Percentiles rank a stretch among this genome's conserved stretches.
phyloP scores from a whole-genome alignment of 2,329 filamentous ascomycete genomes.

The Arthrobotrys iridis region DNA sequence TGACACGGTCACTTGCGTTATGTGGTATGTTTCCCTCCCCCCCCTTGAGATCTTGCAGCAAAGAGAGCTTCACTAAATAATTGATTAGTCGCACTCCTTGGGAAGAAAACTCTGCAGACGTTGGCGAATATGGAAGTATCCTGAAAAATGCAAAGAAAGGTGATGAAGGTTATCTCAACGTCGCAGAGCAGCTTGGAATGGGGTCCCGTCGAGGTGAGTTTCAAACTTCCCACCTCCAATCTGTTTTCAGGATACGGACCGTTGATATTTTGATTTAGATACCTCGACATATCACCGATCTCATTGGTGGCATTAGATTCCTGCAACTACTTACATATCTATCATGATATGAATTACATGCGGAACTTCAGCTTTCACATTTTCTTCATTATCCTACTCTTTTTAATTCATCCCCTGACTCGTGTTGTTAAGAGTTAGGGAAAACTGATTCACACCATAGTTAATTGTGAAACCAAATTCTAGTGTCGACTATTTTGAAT shows the following conservation, averaged over 20 bases:
- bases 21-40: slow-evolving; percentile 53
- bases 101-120: slow-evolving; percentile 6
- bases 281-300: slow-evolving; percentile 26
- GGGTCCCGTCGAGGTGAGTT: slow-evolving; percentile 15
- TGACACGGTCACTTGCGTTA: slow-evolving; percentile 57
- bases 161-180: slow-evolving; percentile 41
- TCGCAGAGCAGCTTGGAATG: slow-evolving; percentile 42
- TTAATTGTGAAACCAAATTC: too few species aligned
- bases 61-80: not conserved
- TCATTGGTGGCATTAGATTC: too few species aligned
- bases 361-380: too few species aligned
- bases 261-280: slow-evolving; percentile 1
- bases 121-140: slow-evolving; percentile 19
- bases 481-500: too few species aligned
- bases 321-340: too few species aligned
- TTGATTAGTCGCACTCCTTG: slow-evolving; percentile 31
- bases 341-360: too few species aligned
- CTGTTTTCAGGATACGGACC: not conserved
- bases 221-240: not conserved
- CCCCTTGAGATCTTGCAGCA: not conserved
- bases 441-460: too few species aligned
- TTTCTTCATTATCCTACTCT: too few species aligned
- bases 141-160: slow-evolving; percentile 32
- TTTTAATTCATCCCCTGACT: too few species aligned
- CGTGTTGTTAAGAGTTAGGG: too few species aligned